Percentiles rank a stretch among this genome's conserved stretches.
phyloP scores from a whole-genome alignment of 202 grass and related monocot genomes.

The Setaria viridis region DNA sequence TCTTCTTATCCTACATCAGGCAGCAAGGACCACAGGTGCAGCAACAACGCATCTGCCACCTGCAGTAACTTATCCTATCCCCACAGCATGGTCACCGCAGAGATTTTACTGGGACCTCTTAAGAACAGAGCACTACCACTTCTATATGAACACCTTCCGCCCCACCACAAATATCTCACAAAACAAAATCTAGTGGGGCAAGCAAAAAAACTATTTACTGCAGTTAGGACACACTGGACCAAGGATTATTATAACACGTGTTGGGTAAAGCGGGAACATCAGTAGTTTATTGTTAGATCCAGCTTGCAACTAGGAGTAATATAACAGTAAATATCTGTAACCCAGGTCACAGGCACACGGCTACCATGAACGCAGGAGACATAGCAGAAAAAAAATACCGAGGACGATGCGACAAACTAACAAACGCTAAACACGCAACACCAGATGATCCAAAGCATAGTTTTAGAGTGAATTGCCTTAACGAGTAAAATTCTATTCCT shows the following conservation, averaged over 20 bases:
- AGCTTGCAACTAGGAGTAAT: not conserved
- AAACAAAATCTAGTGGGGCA: not conserved
- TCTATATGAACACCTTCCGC: not conserved
- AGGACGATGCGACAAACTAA: slow-evolving; percentile 1
- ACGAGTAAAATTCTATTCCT: not conserved
- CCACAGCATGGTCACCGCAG: slow-evolving; percentile 32
- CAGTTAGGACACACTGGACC: slow-evolving; percentile 3
- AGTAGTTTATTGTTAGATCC: slow-evolving; percentile 53
- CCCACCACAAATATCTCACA: slow-evolving; percentile 43
- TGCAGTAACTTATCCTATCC: slow-evolving; percentile 27
- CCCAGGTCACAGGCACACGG: not conserved
- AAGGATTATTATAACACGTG: slow-evolving; percentile 43
- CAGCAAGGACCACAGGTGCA: slow-evolving; percentile 41
- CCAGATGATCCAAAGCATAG: not conserved
- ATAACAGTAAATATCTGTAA: not conserved
- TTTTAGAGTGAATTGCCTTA: not conserved
- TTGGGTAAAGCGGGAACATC: slow-evolving; percentile 35
- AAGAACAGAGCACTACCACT: slow-evolving; percentile 37
- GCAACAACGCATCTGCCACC: slow-evolving; percentile 3
- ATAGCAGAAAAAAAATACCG: not conserved
- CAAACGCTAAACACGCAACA: not conserved
- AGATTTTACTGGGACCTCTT: slow-evolving; percentile 17
- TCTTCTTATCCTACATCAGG: slow-evolving; percentile 30
- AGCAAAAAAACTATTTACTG: slow-evolving; percentile 2
- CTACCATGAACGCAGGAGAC: not conserved